Evolutionary conservation across 1,284 basidiomycete genomes (phyloP), one percentile per base, ranked within the genome.

Genomic region (Gastroboletus turbinatus): DNA sequence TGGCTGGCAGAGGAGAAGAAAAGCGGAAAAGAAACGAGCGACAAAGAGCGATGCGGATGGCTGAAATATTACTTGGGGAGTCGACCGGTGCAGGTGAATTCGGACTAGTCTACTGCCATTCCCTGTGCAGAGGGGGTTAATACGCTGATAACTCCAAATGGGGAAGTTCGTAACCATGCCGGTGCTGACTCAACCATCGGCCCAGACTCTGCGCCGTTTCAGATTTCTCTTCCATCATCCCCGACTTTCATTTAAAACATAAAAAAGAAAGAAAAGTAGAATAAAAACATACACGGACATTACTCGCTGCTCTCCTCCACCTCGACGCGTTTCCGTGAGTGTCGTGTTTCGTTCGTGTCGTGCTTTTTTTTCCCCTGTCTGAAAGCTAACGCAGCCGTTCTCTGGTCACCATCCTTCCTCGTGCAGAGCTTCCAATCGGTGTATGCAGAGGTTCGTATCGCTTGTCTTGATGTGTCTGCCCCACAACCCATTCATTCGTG

Each of bases 371-470:
- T 16, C 42, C 25, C 27, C n/a, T 29, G 27, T 45, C n/a, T 30
- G 11, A 4, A 21, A 16, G 16, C 33, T 42, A 14, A 46, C 6
- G 6, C 46, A 42, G 46, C 27, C 10, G 30, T 13, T 25, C 33
- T 33, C 36, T 46, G 53, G 17, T 43, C n/a, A n/a, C n/a, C n/a
- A n/a, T n/a, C n/a, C n/a, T n/a, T n/a, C n/a, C n/a, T n/a, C n/a
- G n/a, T n/a, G n/a, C n/a, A n/a, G n/a, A n/a, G n/a, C n/a, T n/a
- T n/a, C n/a, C 16, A 48, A 42, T 29, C 52, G 10, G 27, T 29
- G 51, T 56, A 62, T 57, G 60, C 60, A 58, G 60, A 45, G 60
- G 60, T 61, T 19, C 25, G 58, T 32, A 14, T 14, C 5, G 13
- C 32, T 4, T 32, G 32, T 40, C 32, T 14, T 27, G 5, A 23